phyloP scores from a whole-genome alignment of 1,139 yeast genomes.

The Sugiyamaella pinicola region DNA sequence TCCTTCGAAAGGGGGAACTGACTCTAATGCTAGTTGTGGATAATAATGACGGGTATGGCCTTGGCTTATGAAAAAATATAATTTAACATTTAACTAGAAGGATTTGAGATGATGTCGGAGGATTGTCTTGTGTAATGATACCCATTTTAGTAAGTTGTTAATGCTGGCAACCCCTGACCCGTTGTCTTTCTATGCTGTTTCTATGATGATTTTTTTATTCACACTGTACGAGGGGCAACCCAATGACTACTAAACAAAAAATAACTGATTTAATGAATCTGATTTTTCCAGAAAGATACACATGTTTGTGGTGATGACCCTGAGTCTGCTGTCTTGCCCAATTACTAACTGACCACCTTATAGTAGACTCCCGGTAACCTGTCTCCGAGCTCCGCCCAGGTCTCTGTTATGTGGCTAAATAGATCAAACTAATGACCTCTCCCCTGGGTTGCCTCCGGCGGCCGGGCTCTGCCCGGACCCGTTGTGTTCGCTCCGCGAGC shows the following conservation, averaged over 20 bases:
- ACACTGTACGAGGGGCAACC: slow-evolving; percentile 31
- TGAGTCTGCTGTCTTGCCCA: no score
- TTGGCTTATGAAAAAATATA: no score
- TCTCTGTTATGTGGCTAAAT: no score
- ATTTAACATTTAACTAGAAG: no score
- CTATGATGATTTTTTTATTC: slow-evolving; percentile 30
- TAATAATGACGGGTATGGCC: not conserved
- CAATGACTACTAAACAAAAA: slow-evolving; percentile 25
- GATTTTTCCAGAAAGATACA: slow-evolving; percentile 16
- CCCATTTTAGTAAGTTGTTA: not conserved
- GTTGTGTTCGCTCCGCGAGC: no score
- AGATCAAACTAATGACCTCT: no score
- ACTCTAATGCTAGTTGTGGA: slow-evolving; percentile 5
- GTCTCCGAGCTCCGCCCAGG: no score
- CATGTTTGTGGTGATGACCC: no score
- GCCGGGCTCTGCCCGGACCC: no score
- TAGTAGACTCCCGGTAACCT: no score
- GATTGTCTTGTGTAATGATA: not conserved
- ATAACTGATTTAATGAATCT: slow-evolving; percentile 33
- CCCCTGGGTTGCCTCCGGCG: no score
- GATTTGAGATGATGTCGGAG: not conserved
- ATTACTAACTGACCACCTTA: no score
- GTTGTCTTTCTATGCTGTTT: not conserved
- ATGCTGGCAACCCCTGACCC: not conserved
- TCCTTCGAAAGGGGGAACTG: slow-evolving; percentile 17